Conservation (phyloP, 2,329 filamentous ascomycete species). For the Trichophaea hybrida region DNA sequence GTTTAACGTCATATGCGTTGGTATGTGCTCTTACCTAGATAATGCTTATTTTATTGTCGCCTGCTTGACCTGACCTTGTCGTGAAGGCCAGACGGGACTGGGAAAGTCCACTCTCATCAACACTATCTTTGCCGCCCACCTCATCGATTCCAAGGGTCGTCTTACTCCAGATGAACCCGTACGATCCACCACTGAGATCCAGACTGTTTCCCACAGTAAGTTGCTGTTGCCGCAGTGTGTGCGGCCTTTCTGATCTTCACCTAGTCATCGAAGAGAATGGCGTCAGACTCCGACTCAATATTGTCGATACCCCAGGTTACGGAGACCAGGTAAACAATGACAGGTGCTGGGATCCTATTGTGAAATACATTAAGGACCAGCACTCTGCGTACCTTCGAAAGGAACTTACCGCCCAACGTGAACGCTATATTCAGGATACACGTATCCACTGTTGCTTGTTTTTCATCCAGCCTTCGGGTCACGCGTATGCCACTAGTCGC, state of each 20-base stretch:
- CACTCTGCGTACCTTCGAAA: constrained; percentile 98
- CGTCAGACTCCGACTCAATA: constrained; percentile 92
- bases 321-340: constrained; percentile 99
- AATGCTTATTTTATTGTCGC: not conserved
- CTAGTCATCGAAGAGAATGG: constrained; percentile 94
- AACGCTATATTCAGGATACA: constrained; percentile 98
- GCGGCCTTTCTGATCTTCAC: not conserved
- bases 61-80: not conserved
- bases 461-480: constrained; percentile 97
- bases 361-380: constrained; percentile 99
- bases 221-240: not conserved
- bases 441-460: constrained; percentile 99
- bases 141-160: constrained; percentile 97
- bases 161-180: constrained; percentile 83
- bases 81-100: constrained; percentile 85
- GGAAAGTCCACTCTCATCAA: constrained; percentile 99
- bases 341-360: constrained; percentile 99
- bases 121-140: constrained; percentile 98
- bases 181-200: constrained; percentile 93
- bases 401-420: constrained; percentile 96
- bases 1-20: constrained; percentile 99
- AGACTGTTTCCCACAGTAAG: constrained; percentile 77
- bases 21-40: constrained; percentile 41
- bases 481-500: constrained; percentile 44
- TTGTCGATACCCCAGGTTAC: constrained; percentile 96